Conservation (phyloP, 306 rosid genomes). For the Medicago lupulina region DNA sequence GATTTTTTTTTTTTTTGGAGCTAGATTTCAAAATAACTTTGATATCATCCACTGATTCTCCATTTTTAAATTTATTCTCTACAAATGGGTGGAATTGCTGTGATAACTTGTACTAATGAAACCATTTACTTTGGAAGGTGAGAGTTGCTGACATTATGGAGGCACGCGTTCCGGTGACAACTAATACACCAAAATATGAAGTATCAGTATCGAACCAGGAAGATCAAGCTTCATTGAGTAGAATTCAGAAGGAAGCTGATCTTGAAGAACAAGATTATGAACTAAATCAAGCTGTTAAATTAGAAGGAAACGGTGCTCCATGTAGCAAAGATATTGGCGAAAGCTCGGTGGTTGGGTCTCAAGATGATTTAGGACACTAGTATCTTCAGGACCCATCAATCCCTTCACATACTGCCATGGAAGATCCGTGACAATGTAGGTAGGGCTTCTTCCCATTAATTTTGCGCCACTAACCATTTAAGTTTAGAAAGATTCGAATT, state of each 20-base stretch:
- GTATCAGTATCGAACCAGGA: conserved; percentile 49
- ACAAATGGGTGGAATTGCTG: neutral
- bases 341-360: conserved; percentile 37
- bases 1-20: neutral
- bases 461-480: conserved; percentile 48
- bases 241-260: conserved; percentile 48
- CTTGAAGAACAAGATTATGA: conserved; percentile 46
- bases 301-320: conserved; percentile 67
- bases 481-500: conserved; percentile 40
- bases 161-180: conserved; percentile 32
- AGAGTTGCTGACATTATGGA: conserved; percentile 66
- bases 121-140: conserved; percentile 59
- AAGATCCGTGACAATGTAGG: conserved; percentile 44
- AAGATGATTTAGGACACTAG: conserved; percentile 38
- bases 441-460: conserved; percentile 37
- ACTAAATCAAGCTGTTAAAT: conserved; percentile 46
- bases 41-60: conserved; percentile 7
- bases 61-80: conserved; percentile 8
- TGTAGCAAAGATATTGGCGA: conserved; percentile 52
- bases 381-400: conserved; percentile 39
- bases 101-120: conserved; percentile 33
- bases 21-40: conserved; percentile 29
- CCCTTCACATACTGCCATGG: conserved; percentile 41
- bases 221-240: conserved; percentile 48
- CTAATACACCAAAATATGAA: conserved; percentile 47